Percentiles rank a stretch among this genome's conserved stretches.
These are phyloP conservation scores for Acacia confusa DNA, from an alignment of 306 rosid genomes.

Conservation along the genomic window DNA sequence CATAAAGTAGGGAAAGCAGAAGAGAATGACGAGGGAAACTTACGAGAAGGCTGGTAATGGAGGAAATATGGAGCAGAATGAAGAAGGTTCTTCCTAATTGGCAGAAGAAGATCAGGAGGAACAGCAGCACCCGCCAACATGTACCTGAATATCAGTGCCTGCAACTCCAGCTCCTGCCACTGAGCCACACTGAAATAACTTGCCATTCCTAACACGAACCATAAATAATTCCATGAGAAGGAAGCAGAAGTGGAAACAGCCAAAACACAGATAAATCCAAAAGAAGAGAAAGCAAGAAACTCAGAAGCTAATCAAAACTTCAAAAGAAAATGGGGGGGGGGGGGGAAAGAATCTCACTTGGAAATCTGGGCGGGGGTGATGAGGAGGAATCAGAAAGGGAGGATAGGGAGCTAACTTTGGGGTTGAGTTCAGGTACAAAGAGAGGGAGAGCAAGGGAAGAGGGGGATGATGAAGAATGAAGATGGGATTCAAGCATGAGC, in stretches of 20 bases:
- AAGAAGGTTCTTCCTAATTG: slow-evolving; percentile 79
- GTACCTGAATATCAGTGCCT: slow-evolving; percentile 84
- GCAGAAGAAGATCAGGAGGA: slow-evolving; percentile 86
- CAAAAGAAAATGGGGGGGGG: neutral
- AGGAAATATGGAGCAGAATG: slow-evolving; percentile 49
- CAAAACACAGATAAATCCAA: slow-evolving; percentile 13
- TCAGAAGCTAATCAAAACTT: slow-evolving; percentile 28
- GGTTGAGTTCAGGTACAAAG: slow-evolving; percentile 64
- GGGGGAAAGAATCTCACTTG: slow-evolving; percentile 50
- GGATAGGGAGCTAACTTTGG: slow-evolving; percentile 58
- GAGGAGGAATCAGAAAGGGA: slow-evolving; percentile 62
- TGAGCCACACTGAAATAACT: slow-evolving; percentile 81
- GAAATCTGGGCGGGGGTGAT: slow-evolving; percentile 43
- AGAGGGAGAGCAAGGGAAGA: slow-evolving; percentile 65
- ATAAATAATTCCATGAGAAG: neutral
- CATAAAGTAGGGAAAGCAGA: neutral
- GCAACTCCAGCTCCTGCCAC: slow-evolving; percentile 97
- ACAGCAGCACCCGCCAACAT: slow-evolving; percentile 88
- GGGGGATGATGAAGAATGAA: slow-evolving; percentile 40
- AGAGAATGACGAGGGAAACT: slow-evolving; percentile 26
- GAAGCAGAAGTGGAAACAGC: neutral
- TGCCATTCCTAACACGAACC: slow-evolving; percentile 57
- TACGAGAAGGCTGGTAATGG: slow-evolving; percentile 70
- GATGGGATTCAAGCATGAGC: slow-evolving; percentile 59
- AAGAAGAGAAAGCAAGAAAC: slow-evolving; percentile 16